Evolutionary conservation across 2,329 filamentous ascomycete species (phyloP), one percentile per base, ranked within the genome.

Genomic region (Thermothelomyces thermophilus): DNA sequence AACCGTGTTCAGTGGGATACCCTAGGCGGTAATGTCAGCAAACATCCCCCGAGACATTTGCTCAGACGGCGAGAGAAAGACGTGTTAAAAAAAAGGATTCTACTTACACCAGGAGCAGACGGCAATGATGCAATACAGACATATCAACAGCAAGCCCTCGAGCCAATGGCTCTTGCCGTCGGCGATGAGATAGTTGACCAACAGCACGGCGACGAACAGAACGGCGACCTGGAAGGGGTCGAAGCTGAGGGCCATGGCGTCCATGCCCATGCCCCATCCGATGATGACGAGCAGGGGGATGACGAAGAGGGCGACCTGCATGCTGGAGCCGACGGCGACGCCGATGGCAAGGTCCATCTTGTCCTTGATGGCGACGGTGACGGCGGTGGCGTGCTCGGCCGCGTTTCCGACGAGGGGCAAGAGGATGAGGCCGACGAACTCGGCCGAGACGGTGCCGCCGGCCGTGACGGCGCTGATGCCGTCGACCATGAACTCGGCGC

Each of bases 221-320:
- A 86, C 84, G 19, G 90, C 85, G 13, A 95, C 83, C 69, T 95
- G 88, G 73, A 96, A 96, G 1, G 83, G 83, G 63, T 94, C 88
- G 64, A 95, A 93, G 65, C 84, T 84, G 5, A 95, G 76, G 17
- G 83, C 87, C 87, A 91, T 91, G 1, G 81, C 74, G 54, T 84
- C 81, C 54, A 78, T 66, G 33, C 71, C 77, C 76, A 90, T 82
- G 55, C 81, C 82, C 87, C 87, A 91, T 48, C 86, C 86, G 31
- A 90, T 79, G 33, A 90, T 77, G 50, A 90, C 84, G 28, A 90
- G 77, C 10, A 90, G 70, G 0, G 87, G 87, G 8, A 87, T 88
- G 44, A 90, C 75, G 64, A 90, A 89, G 24, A 90, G 75, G 1
- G 86, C 81, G 41, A 90, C 87, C 67, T 90, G 86, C 68, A 91